Conservation (phyloP, 257 asterid species). For the Rehmannia glutinosa region DNA sequence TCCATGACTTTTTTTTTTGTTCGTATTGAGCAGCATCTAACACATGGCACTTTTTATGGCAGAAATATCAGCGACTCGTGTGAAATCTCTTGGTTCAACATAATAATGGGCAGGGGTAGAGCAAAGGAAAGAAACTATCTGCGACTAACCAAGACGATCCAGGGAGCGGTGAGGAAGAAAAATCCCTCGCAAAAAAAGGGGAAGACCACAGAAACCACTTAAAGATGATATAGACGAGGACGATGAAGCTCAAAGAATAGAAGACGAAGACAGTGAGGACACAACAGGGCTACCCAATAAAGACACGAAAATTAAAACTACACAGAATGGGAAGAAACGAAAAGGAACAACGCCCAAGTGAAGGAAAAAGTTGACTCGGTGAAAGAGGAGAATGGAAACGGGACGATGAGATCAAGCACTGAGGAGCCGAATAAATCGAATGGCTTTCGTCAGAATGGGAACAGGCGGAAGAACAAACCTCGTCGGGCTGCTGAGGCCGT, state of each 20-base stretch:
- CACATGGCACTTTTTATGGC: neutral
- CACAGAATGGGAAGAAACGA: constrained; percentile 29
- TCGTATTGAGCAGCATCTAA: no score
- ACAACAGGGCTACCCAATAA: constrained; percentile 23
- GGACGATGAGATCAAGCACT: constrained; percentile 27
- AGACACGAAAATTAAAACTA: constrained; percentile 18
- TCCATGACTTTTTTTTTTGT: no score
- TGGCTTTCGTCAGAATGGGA: constrained; percentile 36
- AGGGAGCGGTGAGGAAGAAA: constrained; percentile 48
- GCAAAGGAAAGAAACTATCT: constrained; percentile 39
- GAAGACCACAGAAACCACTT: constrained; percentile 47
- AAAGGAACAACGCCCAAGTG: constrained; percentile 19
- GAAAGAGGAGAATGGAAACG: constrained; percentile 37
- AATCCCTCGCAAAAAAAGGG: constrained; percentile 44
- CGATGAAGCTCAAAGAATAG: constrained; percentile 29
- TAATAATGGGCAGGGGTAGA: constrained; percentile 28
- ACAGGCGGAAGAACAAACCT: constrained; percentile 55
- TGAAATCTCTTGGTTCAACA: neutral
- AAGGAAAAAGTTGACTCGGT: constrained; percentile 28
- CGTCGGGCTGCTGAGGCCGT: constrained; percentile 66
- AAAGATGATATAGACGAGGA: constrained; percentile 39
- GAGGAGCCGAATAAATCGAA: constrained; percentile 29
- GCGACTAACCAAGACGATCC: constrained; percentile 35
- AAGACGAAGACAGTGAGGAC: constrained; percentile 36
- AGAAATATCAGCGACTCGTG: neutral